phyloP scores from a whole-genome alignment of 805 yeast species.

The Danielia reshetovae region DNA sequence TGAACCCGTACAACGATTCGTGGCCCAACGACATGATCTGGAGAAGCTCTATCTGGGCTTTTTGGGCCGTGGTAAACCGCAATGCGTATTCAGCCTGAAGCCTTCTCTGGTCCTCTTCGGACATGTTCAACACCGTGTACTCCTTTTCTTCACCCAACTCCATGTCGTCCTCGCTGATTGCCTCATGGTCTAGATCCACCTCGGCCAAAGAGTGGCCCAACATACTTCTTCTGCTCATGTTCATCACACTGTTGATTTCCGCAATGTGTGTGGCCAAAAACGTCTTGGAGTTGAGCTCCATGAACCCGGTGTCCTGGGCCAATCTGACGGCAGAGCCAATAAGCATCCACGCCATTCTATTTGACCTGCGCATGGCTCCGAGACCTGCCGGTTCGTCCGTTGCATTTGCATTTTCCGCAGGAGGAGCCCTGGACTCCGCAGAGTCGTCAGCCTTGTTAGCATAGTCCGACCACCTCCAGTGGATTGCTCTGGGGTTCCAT shows the following conservation, averaged over 20 bases:
- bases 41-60: constrained; percentile 74
- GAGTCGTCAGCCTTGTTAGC: constrained; percentile 57
- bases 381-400: constrained; percentile 57
- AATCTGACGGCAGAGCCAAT: constrained; percentile 82
- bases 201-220: constrained; percentile 69
- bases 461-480: constrained; percentile 82
- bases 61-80: constrained; percentile 58
- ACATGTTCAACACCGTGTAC: constrained; percentile 25
- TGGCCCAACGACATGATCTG: constrained; percentile 80
- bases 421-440: constrained; percentile 4
- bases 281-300: constrained; percentile 68
- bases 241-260: constrained; percentile 79
- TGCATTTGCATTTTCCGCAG: constrained; percentile 3
- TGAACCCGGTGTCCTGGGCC: constrained; percentile 81
- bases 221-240: constrained; percentile 76
- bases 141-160: constrained; percentile 25
- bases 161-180: constrained; percentile 32
- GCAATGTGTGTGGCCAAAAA: constrained; percentile 81
- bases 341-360: constrained; percentile 91
- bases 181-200: constrained; percentile 50
- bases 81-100: constrained; percentile 29
- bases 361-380: constrained; percentile 81
- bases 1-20: constrained; percentile 72
- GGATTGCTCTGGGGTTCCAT: constrained; percentile 95
- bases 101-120: constrained; percentile 29